Conservation (phyloP, 2,329 filamentous ascomycete genomes). For the Lecanosticta acicola region DNA sequence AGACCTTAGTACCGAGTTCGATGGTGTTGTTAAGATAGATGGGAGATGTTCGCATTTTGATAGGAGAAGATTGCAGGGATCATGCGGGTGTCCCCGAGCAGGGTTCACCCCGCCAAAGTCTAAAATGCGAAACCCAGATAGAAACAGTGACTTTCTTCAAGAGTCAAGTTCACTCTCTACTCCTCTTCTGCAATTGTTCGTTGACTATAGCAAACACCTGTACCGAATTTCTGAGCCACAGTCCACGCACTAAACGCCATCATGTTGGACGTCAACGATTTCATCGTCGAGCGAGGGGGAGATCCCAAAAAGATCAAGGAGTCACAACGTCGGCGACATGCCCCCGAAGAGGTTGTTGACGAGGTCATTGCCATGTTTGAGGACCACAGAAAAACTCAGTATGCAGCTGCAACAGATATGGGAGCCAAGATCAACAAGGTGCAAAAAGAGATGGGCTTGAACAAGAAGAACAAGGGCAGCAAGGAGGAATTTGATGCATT, state of each 20-base stretch:
- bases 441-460: slow-evolving; percentile 82
- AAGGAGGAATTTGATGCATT: slow-evolving; percentile 74
- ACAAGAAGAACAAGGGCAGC: slow-evolving; percentile 93
- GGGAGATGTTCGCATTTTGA: too few species aligned
- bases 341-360: slow-evolving; percentile 78
- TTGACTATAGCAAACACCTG: not conserved
- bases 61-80: too few species aligned
- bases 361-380: slow-evolving; percentile 83
- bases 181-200: not conserved
- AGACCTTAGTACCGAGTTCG: too few species aligned
- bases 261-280: slow-evolving; percentile 47
- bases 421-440: slow-evolving; percentile 79
- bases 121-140: not conserved
- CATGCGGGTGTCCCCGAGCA: too few species aligned
- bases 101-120: slow-evolving; percentile 1
- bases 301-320: slow-evolving; percentile 88
- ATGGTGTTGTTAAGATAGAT: too few species aligned
- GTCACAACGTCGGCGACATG: slow-evolving; percentile 77
- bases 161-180: not conserved
- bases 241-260: not conserved
- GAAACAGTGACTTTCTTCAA: not conserved
- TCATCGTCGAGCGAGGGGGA: slow-evolving; percentile 72
- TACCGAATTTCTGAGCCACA: not conserved
- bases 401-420: slow-evolving; percentile 64
- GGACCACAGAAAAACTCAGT: slow-evolving; percentile 64